A percentile compares a stretch with the other conserved stretches of the same genome.
Evolutionary conservation across 108 stramenopile genomes (phyloP).

Genomic region (Skeletonema costatum): DNA sequence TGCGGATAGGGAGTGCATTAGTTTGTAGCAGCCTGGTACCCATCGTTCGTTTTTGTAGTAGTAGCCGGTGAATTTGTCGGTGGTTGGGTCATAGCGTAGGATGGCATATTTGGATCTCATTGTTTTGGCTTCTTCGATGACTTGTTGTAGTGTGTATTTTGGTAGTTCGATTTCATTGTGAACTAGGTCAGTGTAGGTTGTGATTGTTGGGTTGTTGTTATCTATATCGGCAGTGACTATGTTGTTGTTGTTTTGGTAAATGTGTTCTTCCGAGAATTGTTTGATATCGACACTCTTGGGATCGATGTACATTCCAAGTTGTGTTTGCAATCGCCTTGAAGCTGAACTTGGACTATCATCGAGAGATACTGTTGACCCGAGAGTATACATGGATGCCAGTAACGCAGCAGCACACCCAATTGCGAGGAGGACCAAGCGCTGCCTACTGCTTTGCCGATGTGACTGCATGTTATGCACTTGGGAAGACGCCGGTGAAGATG

Average conservation of each 20-base stretch:
- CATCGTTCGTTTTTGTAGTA: slow-evolving; percentile 5
- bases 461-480: neutral
- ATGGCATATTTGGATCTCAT: slow-evolving; percentile 2
- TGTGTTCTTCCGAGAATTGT: neutral
- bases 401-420: neutral
- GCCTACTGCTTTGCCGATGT: neutral
- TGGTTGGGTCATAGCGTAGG: neutral
- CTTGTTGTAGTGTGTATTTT: neutral
- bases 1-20: neutral
- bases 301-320: neutral
- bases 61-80: neutral
- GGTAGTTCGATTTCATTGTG: neutral
- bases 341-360: neutral
- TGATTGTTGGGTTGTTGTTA: neutral
- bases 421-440: neutral
- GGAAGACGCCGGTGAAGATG: neutral
- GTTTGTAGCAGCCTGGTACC: neutral
- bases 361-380: neutral
- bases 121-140: neutral
- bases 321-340: neutral
- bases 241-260: neutral
- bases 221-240: neutral
- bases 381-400: neutral
- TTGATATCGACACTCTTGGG: slow-evolving; percentile 4
- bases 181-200: neutral